phyloP scores from a whole-genome alignment of 1,139 yeast genomes.

The Candida labiduridarum region DNA sequence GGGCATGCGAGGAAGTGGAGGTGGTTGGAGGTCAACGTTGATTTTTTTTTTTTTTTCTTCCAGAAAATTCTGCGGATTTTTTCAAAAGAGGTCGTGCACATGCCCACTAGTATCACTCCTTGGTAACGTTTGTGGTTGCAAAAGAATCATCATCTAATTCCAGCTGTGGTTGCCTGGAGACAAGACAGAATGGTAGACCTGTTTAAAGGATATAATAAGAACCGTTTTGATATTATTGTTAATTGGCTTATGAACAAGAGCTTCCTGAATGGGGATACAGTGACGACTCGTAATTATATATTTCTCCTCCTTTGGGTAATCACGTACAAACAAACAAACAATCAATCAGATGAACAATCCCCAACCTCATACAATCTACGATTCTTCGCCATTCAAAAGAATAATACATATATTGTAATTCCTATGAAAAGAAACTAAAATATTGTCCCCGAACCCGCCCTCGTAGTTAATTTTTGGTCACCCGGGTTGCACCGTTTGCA shows the following conservation, averaged over 20 bases:
- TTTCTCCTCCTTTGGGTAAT: too few relatives aligned
- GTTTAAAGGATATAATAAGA: too few relatives aligned
- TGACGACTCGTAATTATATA: too few relatives aligned
- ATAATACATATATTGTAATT: not conserved
- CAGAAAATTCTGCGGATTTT: conserved; percentile 3
- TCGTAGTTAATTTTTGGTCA: not conserved
- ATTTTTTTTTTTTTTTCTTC: conserved; percentile 3
- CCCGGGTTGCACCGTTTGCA: not conserved
- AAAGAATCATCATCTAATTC: not conserved
- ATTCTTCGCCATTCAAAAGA: not conserved
- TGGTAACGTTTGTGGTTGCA: conserved; percentile 1
- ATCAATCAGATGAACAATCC: too few relatives aligned
- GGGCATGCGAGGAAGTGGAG: not conserved
- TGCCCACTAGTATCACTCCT: not conserved
- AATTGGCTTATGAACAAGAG: too few relatives aligned
- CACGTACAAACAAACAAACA: too few relatives aligned
- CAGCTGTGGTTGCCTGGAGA: too few relatives aligned
- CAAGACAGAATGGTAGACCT: too few relatives aligned
- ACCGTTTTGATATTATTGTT: too few relatives aligned
- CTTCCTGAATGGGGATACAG: too few relatives aligned
- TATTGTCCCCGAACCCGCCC: conserved; percentile 7
- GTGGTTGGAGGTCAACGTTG: not conserved
- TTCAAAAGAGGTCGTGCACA: not conserved
- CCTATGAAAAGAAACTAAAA: not conserved
- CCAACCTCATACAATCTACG: not conserved